Evolutionary conservation across 305 asterid species (phyloP).

Genomic region (Caryopteris hybrid): DNA sequence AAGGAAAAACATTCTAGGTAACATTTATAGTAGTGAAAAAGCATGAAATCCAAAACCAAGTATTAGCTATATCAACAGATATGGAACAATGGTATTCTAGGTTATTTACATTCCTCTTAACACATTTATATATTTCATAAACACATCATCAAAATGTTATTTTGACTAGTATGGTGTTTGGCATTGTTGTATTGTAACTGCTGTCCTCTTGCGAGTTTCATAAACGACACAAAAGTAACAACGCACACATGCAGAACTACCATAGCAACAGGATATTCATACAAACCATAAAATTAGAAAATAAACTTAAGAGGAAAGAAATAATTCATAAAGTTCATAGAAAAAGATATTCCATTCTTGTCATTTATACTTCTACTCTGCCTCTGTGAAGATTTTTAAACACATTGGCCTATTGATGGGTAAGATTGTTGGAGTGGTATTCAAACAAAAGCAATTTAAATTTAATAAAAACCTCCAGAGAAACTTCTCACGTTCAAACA

Average conservation of each 20-base stretch:
- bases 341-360: neutral
- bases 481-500: neutral
- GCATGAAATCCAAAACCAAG: neutral
- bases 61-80: neutral
- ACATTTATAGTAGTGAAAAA: neutral
- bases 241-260: neutral
- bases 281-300: neutral
- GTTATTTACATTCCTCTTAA: neutral
- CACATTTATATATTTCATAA: neutral
- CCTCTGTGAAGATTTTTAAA: neutral
- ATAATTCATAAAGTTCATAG: neutral
- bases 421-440: neutral
- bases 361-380: neutral
- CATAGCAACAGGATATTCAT: neutral
- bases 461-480: neutral
- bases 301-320: neutral
- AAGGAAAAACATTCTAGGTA: neutral
- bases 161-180: neutral
- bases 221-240: neutral
- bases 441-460: neutral
- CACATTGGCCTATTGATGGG: neutral
- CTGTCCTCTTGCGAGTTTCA: neutral
- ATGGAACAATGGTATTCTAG: neutral
- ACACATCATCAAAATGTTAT: neutral
- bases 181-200: neutral